Evolutionary conservation across 345 rosid genomes (phyloP).

Genomic region (Melastoma malabathricum): DNA sequence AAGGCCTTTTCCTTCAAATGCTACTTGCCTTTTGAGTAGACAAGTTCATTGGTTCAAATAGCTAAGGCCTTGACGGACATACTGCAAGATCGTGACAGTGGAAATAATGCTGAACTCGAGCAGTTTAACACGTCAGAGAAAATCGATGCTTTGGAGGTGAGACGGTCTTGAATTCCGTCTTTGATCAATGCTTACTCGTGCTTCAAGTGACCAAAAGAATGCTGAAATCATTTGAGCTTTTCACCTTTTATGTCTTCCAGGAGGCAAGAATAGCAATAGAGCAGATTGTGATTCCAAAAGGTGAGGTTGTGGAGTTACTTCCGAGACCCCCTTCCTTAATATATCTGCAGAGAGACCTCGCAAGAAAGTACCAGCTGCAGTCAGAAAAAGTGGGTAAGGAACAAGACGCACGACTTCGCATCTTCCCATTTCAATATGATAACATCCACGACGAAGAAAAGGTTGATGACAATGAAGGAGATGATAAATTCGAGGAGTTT

Average conservation of each 20-base stretch:
- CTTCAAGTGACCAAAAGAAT: too few relatives aligned
- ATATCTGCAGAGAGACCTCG: conserved; percentile 51
- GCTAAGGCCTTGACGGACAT: conserved; percentile 46
- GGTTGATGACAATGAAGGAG: conserved; percentile 14
- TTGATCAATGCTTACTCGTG: too few relatives aligned
- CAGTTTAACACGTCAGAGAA: conserved; percentile 42
- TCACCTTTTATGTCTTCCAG: conserved; percentile 31
- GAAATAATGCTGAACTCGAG: conserved; percentile 34
- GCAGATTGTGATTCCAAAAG: conserved; percentile 58
- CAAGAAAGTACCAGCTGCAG: conserved; percentile 38
- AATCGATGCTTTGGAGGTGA: conserved; percentile 77
- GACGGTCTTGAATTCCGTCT: not conserved
- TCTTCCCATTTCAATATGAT: conserved; percentile 38
- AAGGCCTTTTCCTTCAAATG: not conserved
- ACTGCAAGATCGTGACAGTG: conserved; percentile 34
- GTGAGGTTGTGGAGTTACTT: conserved; percentile 53
- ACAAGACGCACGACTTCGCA: conserved; percentile 28
- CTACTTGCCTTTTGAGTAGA: conserved; percentile 29
- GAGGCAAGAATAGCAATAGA: conserved; percentile 78
- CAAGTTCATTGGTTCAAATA: conserved; percentile 66
- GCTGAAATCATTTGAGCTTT: too few relatives aligned
- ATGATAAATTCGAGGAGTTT: conserved; percentile 16
- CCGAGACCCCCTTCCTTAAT: conserved; percentile 47
- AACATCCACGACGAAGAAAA: conserved; percentile 11
- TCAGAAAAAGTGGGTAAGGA: conserved; percentile 45